These are phyloP conservation scores for Phylloporus sp. DNA, from an alignment of 768 basidiomycete genomes.

Conservation along the genomic window DNA sequence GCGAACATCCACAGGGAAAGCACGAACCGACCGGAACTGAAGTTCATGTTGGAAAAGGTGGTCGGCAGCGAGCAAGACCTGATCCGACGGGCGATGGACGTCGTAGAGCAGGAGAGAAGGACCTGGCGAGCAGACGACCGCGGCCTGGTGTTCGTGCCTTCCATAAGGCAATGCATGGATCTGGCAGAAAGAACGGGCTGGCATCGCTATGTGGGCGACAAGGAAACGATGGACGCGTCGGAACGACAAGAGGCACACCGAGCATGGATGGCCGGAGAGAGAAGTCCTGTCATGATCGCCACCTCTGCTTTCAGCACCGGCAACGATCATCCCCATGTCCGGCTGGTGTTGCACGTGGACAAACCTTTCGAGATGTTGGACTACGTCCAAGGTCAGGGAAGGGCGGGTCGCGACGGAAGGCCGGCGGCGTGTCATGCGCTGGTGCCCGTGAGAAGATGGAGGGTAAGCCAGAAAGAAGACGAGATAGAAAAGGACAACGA, in stretches of 20 bases:
- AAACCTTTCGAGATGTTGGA: conserved; percentile 20
- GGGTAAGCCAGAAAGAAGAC: background rate
- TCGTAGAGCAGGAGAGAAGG: accelerated
- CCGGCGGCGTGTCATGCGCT: background rate
- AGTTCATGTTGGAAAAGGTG: conserved; percentile 5
- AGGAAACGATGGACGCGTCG: background rate
- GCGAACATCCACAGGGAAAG: background rate
- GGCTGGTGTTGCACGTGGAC: conserved; percentile 16
- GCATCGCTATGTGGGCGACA: conserved; percentile 16
- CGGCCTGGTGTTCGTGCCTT: conserved; percentile 9
- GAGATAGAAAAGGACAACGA: background rate
- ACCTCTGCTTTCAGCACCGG: conserved; percentile 27
- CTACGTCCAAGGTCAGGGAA: conserved; percentile 18
- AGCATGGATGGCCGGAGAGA: conserved; percentile 10
- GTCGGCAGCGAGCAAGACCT: background rate
- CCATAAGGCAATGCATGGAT: background rate
- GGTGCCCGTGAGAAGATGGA: background rate
- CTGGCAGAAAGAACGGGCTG: background rate
- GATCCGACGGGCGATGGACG: background rate
- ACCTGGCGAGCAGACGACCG: background rate
- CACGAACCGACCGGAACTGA: conserved; percentile 10
- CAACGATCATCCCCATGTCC: conserved; percentile 21
- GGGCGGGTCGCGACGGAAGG: conserved; percentile 15
- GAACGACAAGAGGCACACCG: background rate
- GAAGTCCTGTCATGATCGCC: conserved; percentile 7